phyloP scores from a whole-genome alignment of 345 rosid species.

The Noccaea bulbosa region DNA sequence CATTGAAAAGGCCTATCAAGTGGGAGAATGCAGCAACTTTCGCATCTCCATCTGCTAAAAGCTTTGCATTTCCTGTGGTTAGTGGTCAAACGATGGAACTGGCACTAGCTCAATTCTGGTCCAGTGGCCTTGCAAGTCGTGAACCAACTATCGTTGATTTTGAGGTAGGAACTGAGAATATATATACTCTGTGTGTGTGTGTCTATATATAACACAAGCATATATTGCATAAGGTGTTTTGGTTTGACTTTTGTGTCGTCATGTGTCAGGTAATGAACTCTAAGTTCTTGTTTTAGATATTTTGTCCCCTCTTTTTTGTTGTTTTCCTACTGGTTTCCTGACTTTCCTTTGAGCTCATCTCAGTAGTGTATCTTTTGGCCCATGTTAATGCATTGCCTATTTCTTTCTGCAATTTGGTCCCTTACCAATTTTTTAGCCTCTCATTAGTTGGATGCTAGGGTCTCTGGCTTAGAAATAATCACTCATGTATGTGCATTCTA shows the following conservation, averaged over 20 bases:
- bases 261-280: constrained; percentile 6
- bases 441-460: constrained; percentile 21
- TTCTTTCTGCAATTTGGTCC: constrained; percentile 2
- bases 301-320: neutral
- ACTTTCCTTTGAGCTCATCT: constrained; percentile 17
- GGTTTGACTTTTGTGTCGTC: constrained; percentile 6
- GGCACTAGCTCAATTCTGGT: constrained; percentile 95
- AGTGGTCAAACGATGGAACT: constrained; percentile 95
- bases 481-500: neutral
- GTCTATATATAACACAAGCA: neutral
- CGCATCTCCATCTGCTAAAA: constrained; percentile 81
- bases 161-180: constrained; percentile 62
- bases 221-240: constrained; percentile 22
- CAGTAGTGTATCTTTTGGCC: constrained; percentile 1
- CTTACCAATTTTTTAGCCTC: constrained; percentile 21
- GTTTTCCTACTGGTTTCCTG: constrained; percentile 17
- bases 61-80: constrained; percentile 77
- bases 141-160: constrained; percentile 81
- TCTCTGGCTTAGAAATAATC: constrained; percentile 11
- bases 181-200: neutral
- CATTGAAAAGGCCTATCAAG: constrained; percentile 86
- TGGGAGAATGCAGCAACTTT: constrained; percentile 80
- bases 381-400: constrained; percentile 15
- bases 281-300: constrained; percentile 16
- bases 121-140: constrained; percentile 95